Percentiles rank a stretch among this genome's conserved stretches.
Evolutionary conservation across 345 rosid genomes (phyloP).

Genomic region (Euphorbia lathyris): DNA sequence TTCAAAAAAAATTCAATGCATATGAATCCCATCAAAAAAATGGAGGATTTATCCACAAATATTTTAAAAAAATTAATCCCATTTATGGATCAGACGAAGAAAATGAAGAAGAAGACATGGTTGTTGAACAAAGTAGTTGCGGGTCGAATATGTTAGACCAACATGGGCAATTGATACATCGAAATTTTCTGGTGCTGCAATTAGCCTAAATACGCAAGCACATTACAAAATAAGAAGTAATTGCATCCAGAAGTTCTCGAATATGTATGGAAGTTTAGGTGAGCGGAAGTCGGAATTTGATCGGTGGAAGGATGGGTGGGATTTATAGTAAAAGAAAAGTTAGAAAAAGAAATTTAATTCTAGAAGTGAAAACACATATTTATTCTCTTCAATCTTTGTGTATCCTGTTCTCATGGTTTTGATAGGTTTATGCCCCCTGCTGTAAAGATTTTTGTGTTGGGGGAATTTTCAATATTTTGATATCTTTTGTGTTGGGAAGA

Average conservation of each 20-base stretch:
- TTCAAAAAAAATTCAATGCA: too few species aligned
- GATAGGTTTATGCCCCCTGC: constrained; percentile 5
- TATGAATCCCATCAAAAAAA: too few species aligned
- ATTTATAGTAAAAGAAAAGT: constrained; percentile 52
- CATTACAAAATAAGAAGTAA: constrained; percentile 73
- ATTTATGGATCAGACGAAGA: too few species aligned
- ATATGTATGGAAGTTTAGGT: constrained; percentile 65
- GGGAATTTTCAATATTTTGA: constrained; percentile 5
- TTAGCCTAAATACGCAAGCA: constrained; percentile 65
- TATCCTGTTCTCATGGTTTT: background rate
- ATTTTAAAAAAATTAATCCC: too few species aligned
- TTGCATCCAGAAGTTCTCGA: constrained; percentile 58
- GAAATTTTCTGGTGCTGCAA: constrained; percentile 75
- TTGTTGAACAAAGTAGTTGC: too few species aligned
- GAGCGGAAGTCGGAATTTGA: constrained; percentile 59
- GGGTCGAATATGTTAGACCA: constrained; percentile 92
- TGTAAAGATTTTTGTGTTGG: constrained; percentile 23
- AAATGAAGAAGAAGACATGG: too few species aligned
- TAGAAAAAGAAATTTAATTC: background rate
- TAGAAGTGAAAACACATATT: background rate
- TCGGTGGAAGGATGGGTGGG: constrained; percentile 85
- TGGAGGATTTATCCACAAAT: too few species aligned
- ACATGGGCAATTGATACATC: constrained; percentile 85
- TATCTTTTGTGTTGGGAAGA: constrained; percentile 8
- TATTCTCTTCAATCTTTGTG: constrained; percentile 4